phyloP scores from a whole-genome alignment of 1,139 yeast species.

The Candida smagusa region DNA sequence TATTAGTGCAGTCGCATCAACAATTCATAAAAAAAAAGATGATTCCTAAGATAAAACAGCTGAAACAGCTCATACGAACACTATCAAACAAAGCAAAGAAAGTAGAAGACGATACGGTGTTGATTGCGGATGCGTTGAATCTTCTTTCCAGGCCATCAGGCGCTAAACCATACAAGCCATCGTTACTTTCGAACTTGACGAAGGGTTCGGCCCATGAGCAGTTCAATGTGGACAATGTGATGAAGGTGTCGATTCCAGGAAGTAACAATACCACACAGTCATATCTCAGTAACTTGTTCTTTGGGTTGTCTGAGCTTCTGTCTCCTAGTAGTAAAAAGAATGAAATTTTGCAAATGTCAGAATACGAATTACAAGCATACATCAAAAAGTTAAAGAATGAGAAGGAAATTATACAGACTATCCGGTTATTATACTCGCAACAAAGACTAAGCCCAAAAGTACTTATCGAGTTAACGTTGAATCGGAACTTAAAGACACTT shows the following conservation, averaged over 20 bases:
- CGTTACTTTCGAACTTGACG: constrained; percentile 31
- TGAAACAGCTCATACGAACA: constrained; percentile 5
- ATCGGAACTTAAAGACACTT: constrained; percentile 22
- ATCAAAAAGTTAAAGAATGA: constrained; percentile 23
- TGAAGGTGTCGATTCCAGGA: constrained; percentile 10
- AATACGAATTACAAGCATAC: constrained; percentile 19
- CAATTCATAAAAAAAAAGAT: too few relatives aligned
- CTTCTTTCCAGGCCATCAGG: constrained; percentile 26
- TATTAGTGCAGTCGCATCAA: too few relatives aligned
- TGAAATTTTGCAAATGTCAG: constrained; percentile 15
- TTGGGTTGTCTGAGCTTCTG: constrained; percentile 18
- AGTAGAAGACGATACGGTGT: constrained; percentile 19
- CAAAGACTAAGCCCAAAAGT: constrained; percentile 23
- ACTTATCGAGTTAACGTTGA: constrained; percentile 28
- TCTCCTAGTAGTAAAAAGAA: constrained; percentile 8
- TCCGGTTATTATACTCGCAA: constrained; percentile 25
- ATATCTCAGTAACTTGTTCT: constrained; percentile 19
- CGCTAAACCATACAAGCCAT: constrained; percentile 28
- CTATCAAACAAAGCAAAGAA: constrained; percentile 9
- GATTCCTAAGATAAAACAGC: too few relatives aligned
- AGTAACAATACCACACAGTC: constrained; percentile 11
- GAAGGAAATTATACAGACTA: constrained; percentile 24
- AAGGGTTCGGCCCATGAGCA: constrained; percentile 33
- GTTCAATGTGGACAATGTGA: constrained; percentile 15
- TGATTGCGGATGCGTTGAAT: constrained; percentile 39